A percentile compares a stretch with the other conserved stretches of the same genome.
Evolutionary conservation across 2,329 filamentous ascomycete genomes (phyloP).

Genomic region (Ophiostoma pallidulum): DNA sequence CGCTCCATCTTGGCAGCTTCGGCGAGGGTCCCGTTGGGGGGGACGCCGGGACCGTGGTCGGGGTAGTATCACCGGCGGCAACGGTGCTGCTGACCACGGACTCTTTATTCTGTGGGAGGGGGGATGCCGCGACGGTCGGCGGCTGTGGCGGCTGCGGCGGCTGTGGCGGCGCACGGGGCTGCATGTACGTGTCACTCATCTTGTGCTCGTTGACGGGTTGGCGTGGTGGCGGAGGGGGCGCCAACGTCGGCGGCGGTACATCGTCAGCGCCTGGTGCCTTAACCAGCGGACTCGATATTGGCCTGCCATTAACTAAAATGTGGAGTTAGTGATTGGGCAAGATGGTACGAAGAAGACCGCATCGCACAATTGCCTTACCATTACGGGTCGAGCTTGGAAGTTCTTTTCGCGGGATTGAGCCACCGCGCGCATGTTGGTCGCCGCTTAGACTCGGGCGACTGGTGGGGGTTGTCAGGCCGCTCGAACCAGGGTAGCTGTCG

Average conservation of each 20-base stretch:
- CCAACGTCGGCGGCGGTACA: neutral
- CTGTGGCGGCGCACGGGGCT: slow-evolving; percentile 46
- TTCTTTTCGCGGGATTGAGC: slow-evolving; percentile 55
- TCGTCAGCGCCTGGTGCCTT: slow-evolving; percentile 11
- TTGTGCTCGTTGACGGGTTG: slow-evolving; percentile 31
- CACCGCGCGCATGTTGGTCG: slow-evolving; percentile 38
- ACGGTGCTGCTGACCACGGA: slow-evolving; percentile 28
- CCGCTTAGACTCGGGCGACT: slow-evolving; percentile 29
- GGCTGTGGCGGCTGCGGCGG: slow-evolving; percentile 48
- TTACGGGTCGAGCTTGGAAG: slow-evolving; percentile 35
- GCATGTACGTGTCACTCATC: slow-evolving; percentile 45
- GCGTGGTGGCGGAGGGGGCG: slow-evolving; percentile 18
- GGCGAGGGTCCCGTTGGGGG: slow-evolving; percentile 47
- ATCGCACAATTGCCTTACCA: slow-evolving; percentile 27
- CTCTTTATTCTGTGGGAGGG: slow-evolving; percentile 35
- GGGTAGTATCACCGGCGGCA: slow-evolving; percentile 28
- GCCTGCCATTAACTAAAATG: slow-evolving; percentile 28
- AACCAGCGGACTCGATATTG: slow-evolving; percentile 16
- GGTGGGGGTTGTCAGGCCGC: slow-evolving; percentile 23
- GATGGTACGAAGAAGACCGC: neutral
- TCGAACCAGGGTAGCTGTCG: slow-evolving; percentile 35
- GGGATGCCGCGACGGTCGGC: slow-evolving; percentile 35
- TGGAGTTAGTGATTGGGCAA: neutral
- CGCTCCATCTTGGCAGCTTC: slow-evolving; percentile 63
- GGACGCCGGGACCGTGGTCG: slow-evolving; percentile 26